Percentiles rank a stretch among this genome's conserved stretches.
Conservation (phyloP, 257 asterid species). For the Craterostigma plantagineum region DNA sequence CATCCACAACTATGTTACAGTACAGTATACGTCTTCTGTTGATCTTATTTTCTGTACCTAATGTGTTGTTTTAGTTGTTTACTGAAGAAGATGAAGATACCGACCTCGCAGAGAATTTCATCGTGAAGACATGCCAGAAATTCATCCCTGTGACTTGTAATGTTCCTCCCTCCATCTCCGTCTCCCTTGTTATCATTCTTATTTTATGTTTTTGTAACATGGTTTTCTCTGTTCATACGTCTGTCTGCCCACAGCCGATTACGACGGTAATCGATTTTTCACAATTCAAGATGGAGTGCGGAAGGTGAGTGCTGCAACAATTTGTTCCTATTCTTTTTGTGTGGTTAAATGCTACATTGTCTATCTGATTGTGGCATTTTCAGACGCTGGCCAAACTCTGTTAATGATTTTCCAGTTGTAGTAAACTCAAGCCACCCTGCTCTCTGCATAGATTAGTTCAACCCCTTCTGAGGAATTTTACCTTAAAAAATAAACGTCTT, state of each 20-base stretch:
- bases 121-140: slow-evolving; percentile 88
- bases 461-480: too few species aligned
- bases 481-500: slow-evolving; percentile 3
- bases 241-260: slow-evolving; percentile 40
- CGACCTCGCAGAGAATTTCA: slow-evolving; percentile 84
- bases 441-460: too few species aligned
- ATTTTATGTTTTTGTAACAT: too few species aligned
- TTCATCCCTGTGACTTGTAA: slow-evolving; percentile 90
- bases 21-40: not conserved
- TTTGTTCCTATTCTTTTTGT: not conserved
- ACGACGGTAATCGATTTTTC: slow-evolving; percentile 66
- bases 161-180: slow-evolving; percentile 12
- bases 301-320: slow-evolving; percentile 53
- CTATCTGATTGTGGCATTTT: slow-evolving; percentile 8
- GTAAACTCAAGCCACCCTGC: too few species aligned
- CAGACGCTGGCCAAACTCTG: not conserved
- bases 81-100: slow-evolving; percentile 61
- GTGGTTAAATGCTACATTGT: slow-evolving; percentile 5
- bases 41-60: not conserved
- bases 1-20: not conserved
- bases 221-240: too few species aligned
- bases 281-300: slow-evolving; percentile 64
- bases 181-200: too few species aligned
- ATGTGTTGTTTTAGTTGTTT: slow-evolving; percentile 33
- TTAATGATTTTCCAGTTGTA: too few species aligned